phyloP scores from a whole-genome alignment of 2,329 filamentous ascomycete genomes.

The Botryotinia convoluta region DNA sequence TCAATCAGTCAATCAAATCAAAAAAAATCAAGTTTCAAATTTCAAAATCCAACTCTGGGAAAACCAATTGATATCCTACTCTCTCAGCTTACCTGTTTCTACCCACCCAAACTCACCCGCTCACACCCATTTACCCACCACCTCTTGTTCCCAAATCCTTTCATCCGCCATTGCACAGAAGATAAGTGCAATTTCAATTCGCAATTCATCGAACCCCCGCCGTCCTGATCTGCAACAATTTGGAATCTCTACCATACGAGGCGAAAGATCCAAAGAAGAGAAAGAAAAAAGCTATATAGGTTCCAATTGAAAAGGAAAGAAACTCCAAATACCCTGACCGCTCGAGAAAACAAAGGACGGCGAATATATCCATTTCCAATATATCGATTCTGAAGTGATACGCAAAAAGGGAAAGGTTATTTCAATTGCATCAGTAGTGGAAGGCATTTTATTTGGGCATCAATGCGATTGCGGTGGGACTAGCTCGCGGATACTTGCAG shows the following conservation, averaged over 20 bases:
- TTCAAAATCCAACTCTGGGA: neutral
- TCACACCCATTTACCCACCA: neutral
- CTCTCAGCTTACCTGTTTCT: neutral
- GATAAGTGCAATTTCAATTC: constrained; percentile 17
- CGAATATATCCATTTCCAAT: constrained; percentile 22
- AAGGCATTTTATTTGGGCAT: constrained; percentile 32
- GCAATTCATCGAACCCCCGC: constrained; percentile 3
- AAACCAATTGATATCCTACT: constrained; percentile 10
- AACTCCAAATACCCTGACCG: constrained; percentile 9
- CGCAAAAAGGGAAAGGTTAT: constrained; percentile 18
- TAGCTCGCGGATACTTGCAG: constrained; percentile 35
- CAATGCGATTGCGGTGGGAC: constrained; percentile 33
- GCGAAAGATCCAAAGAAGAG: neutral
- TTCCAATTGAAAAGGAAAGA: constrained; percentile 5
- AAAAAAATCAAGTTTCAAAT: neutral
- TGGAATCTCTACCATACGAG: neutral
- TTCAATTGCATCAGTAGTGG: constrained; percentile 19
- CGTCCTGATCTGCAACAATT: neutral
- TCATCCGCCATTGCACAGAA: constrained; percentile 16
- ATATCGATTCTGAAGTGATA: constrained; percentile 23
- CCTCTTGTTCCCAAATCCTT: constrained; percentile 2
- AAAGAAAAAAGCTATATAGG: neutral
- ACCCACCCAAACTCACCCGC: constrained; percentile 10
- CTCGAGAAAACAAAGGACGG: constrained; percentile 13
- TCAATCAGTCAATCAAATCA: neutral